Conservation (phyloP, 1,139 yeast species). For the Pneumocystis wakefieldiae region DNA sequence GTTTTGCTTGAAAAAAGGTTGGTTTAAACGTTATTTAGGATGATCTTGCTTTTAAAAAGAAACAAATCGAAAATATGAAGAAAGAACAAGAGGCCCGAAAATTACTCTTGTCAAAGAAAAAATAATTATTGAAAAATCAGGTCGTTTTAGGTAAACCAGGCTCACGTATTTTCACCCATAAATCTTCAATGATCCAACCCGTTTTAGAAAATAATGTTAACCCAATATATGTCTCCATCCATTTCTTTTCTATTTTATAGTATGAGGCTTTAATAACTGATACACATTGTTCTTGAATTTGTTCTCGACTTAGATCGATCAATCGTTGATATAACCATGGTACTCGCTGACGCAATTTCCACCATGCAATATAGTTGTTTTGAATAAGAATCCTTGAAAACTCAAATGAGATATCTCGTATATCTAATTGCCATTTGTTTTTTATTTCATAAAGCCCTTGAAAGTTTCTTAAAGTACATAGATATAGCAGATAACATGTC, state of each 20-base stretch:
- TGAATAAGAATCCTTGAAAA: background rate
- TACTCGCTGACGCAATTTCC: background rate
- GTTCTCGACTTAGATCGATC: background rate
- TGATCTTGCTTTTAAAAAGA: constrained; percentile 11
- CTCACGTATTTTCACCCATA: background rate
- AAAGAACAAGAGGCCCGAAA: constrained; percentile 10
- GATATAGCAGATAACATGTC: background rate
- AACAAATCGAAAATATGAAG: constrained; percentile 10
- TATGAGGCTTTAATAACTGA: background rate
- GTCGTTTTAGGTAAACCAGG: background rate
- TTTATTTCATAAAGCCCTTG: background rate
- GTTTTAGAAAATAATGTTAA: background rate
- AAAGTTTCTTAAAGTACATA: background rate
- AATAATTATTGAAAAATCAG: background rate
- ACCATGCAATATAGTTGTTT: background rate
- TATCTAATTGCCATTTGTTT: background rate
- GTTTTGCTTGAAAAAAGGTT: background rate
- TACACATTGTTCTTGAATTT: background rate
- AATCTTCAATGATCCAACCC: background rate
- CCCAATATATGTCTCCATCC: background rate
- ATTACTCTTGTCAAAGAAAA: constrained; percentile 1
- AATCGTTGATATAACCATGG: background rate
- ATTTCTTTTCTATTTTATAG: background rate
- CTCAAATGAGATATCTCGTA: background rate
- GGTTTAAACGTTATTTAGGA: background rate